These are phyloP conservation scores for Astrocystis sublimbata DNA, from an alignment of 495 filamentous ascomycete genomes.

Conservation along the genomic window DNA sequence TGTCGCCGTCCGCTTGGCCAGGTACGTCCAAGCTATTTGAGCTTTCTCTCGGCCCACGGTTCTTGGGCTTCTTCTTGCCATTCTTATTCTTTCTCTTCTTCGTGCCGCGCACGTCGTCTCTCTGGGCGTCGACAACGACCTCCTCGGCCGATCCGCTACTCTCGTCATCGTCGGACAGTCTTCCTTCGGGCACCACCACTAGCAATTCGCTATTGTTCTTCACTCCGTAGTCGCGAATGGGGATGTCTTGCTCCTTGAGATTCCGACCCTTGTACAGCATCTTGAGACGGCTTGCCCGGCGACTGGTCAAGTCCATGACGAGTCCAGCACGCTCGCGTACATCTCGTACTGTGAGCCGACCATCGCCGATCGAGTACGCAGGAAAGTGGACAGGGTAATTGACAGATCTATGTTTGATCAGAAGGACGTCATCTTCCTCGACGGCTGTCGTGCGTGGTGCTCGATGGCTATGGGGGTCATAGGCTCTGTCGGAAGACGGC, in stretches of 20 bases:
- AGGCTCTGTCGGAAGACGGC: slow-evolving; percentile 34
- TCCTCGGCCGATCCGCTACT: slow-evolving; percentile 53
- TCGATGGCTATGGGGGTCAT: slow-evolving; percentile 29
- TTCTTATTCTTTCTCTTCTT: slow-evolving; percentile 43
- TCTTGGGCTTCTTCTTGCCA: slow-evolving; percentile 34
- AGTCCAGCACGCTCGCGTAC: slow-evolving; percentile 65
- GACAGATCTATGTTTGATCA: slow-evolving; percentile 69
- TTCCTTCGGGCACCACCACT: slow-evolving; percentile 53
- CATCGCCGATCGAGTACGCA: slow-evolving; percentile 78
- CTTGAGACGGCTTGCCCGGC: slow-evolving; percentile 58
- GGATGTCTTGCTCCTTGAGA: slow-evolving; percentile 64
- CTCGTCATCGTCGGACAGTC: slow-evolving; percentile 51
- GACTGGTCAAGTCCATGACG: slow-evolving; percentile 60
- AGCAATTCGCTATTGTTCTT: slow-evolving; percentile 77
- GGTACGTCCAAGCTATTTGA: slow-evolving; percentile 36
- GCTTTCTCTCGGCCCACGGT: slow-evolving; percentile 40
- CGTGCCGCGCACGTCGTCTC: slow-evolving; percentile 29
- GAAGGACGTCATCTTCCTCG: slow-evolving; percentile 70
- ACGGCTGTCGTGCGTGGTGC: slow-evolving; percentile 36
- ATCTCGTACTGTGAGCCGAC: slow-evolving; percentile 66
- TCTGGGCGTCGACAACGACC: slow-evolving; percentile 37
- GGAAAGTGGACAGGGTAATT: slow-evolving; percentile 80
- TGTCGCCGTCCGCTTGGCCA: slow-evolving; percentile 20
- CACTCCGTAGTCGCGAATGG: slow-evolving; percentile 71
- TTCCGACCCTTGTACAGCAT: slow-evolving; percentile 82